Evolutionary conservation across 441 rosid species (phyloP).

Genomic region (Erodium chrysanthum): DNA sequence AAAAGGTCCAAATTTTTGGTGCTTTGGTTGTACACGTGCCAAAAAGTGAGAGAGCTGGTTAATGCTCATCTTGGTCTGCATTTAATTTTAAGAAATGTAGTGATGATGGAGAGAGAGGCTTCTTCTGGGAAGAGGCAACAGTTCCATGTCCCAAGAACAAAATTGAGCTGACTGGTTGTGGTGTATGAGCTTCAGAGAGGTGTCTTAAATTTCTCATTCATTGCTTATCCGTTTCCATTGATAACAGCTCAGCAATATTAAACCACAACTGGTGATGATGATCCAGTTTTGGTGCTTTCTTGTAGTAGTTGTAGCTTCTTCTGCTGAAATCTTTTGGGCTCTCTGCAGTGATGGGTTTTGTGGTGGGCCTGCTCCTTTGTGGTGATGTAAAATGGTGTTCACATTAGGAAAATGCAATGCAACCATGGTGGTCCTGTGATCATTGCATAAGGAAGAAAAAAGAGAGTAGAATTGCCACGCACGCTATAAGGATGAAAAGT

Average conservation of each 20-base stretch:
- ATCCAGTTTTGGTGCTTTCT: no score
- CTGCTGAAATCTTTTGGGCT: not conserved
- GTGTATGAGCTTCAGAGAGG: not conserved
- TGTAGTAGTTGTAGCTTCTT: no score
- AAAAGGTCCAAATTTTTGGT: not conserved
- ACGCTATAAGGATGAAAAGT: not conserved
- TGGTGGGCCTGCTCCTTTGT: not conserved
- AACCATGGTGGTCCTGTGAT: not conserved
- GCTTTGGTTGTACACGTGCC: not conserved
- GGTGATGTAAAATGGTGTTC: not conserved
- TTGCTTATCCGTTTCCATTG: not conserved
- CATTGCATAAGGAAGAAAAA: no score
- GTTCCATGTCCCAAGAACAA: conserved; percentile 32
- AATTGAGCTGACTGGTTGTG: conserved; percentile 17
- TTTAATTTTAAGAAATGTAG: not conserved
- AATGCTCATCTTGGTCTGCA: not conserved
- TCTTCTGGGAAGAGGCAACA: conserved; percentile 22
- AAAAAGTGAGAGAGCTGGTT: not conserved
- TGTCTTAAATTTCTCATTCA: conserved; percentile 3
- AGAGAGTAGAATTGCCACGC: not conserved
- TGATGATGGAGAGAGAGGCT: not conserved
- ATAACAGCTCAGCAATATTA: not conserved
- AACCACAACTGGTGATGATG: not conserved
- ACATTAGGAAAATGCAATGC: not conserved
- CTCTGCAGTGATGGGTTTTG: not conserved